Base-by-base conservation (phyloP, 352 stramenopile genomes). In the Phytophthora podocarpi region DNA sequence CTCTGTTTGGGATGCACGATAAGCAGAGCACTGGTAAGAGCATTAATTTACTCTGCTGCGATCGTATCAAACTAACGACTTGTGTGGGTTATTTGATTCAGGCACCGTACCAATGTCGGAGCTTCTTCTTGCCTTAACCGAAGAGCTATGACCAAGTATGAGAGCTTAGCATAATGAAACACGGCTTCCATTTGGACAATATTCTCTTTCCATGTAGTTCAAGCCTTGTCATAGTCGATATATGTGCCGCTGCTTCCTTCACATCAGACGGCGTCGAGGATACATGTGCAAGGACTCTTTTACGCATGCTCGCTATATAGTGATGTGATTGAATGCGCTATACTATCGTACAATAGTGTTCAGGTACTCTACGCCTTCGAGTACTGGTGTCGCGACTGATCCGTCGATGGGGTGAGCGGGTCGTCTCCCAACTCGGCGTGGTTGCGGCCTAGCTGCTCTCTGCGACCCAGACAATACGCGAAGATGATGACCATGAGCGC, bases 1-100 rank as follows among this genome's bases (percentile, higher is more conserved):
- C 78, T 23, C 48, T 87, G 47, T 85, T 87, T 56, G 64, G 69
- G 1, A 43, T 67, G n/a, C 69, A 83, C 39, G 75, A 87, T 54
- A 56, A 12, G 15, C 64, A 69, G 8, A 82, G 75, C 36, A 58
- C 41, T 48, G 78, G 78, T 85, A 64, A 20, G 35, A 21, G 23
- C 16, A n/a, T 28, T 9, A 15, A 11, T 18, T 28, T 2, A 6
- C 39, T 12, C n/a, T 3, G 9, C 26, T 16, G 13, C n/a, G n/a
- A 15, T 32, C 15, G 7, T 6, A 20, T n/a, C 1, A 37, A 35
- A 35, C 20, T 64, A 15, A 71, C 20, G 10, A 37, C 9, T 24
- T 24, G n/a, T 40, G 34, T 36, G 12, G 43, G 23, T 49, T 9
- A 1, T 8, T 49, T 34, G n/a, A 20, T 23, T 31, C 61, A 83